Evolutionary conservation across 2,329 filamentous ascomycete species (phyloP), one percentile per base, ranked within the genome.

Genomic region (Ophiostoma populinum): DNA sequence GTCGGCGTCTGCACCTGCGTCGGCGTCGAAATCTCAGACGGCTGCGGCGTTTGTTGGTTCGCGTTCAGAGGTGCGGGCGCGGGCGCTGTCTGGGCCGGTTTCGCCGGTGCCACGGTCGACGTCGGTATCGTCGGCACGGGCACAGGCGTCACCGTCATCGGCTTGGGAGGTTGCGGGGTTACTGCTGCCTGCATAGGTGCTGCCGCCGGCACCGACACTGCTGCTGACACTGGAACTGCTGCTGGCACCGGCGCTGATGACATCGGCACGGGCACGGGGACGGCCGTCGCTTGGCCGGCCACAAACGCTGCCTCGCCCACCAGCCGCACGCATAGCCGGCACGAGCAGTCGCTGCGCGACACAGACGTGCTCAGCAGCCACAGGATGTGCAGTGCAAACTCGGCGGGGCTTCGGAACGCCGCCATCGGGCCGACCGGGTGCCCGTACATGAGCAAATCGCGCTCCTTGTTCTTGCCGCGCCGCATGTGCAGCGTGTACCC

Each of bases 381-480:
- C 32, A 69, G 52, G 17, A 65, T 42, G 41, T 69, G 65, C 7
- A 64, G 51, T 5, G 58, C 61, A 39, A 69, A 66, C 42, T 69
- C 65, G 38, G 65, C 62, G 1, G 65, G 63, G 28, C 59, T 63
- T 46, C 62, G 65, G 46, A 61, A 68, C 25, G 43, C 44, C 8
- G 40, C 44, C 9, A 40, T 31, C 13, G 39, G 40, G 7, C 41
- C 44, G 19, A 40, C 39, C 29, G 40, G 41, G 32, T 47, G 45
- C 2, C 45, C 45, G 34, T 42, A 46, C 8, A 44, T 40, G 17
- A 42, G 34, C n/a, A 39, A 40, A 50, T 77, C 72, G 53, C 79
- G 76, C 65, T 92, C 87, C 13, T 35, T 37, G 9, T 31, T 37
- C 34, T 43, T 40, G 29, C 42, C 42, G 10, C 38, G 36, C 4